Percentiles rank a stretch among this genome's conserved stretches.
Evolutionary conservation across 139 green algal species (phyloP).

Genomic region (Deuterostichococcus epilithicus): DNA sequence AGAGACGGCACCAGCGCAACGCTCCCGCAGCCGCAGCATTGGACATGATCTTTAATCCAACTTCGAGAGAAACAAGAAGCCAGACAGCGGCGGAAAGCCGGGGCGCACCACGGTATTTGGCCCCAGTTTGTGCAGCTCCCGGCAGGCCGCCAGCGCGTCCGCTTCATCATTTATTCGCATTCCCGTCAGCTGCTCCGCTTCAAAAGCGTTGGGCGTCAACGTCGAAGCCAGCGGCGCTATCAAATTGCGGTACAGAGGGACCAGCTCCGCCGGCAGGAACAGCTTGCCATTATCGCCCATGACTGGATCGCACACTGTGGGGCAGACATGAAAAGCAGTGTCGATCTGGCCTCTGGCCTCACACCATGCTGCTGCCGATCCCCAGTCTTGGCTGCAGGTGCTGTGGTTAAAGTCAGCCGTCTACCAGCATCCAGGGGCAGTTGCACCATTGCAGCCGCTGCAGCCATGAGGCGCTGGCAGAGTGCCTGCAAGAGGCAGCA

Average conservation of each 20-base stretch:
- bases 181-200: conserved; percentile 79
- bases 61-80: background rate
- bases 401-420: no score
- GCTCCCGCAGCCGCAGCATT: no score
- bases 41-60: background rate
- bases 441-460: no score
- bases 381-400: no score
- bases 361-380: no score
- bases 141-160: conserved; percentile 56
- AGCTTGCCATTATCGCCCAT: conserved; percentile 85
- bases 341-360: background rate
- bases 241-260: conserved; percentile 53
- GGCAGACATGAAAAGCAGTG: background rate
- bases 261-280: conserved; percentile 74
- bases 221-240: conserved; percentile 70
- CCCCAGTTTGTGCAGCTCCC: conserved; percentile 53
- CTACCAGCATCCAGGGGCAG: no score
- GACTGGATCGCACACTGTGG: conserved; percentile 91
- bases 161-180: conserved; percentile 43
- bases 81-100: background rate
- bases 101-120: conserved; percentile 69
- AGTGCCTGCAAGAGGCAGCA: no score
- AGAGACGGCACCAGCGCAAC: no score
- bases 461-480: no score
- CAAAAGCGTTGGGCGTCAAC: conserved; percentile 88